Conservation (phyloP, 2,329 filamentous ascomycete species). For the Talaromyces sp. region DNA sequence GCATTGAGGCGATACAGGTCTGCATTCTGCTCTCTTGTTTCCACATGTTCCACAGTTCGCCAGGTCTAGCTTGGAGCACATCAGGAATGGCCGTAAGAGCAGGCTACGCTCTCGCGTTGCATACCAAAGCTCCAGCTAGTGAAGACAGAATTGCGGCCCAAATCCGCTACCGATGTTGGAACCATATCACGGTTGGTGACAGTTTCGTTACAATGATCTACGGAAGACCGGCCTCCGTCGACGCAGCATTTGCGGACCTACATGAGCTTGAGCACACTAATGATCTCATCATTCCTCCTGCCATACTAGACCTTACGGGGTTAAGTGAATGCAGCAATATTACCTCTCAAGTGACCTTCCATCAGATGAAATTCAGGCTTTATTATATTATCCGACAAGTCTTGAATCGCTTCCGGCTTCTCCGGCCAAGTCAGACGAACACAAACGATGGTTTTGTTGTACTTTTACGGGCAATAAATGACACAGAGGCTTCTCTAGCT, state of each 20-base stretch:
- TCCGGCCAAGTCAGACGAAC: constrained; percentile 19
- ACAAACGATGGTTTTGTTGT: constrained; percentile 16
- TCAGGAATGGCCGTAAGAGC: constrained; percentile 22
- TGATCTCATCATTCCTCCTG: neutral
- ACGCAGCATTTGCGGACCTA: constrained; percentile 23
- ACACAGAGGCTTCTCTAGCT: neutral
- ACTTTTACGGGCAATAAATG: constrained; percentile 7
- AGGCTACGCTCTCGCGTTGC: constrained; percentile 21
- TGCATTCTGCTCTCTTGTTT: constrained; percentile 21
- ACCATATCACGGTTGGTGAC: constrained; percentile 28
- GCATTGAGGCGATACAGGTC: constrained; percentile 23
- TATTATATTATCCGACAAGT: constrained; percentile 29
- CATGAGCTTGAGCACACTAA: constrained; percentile 23
- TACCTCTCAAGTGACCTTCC: constrained; percentile 24
- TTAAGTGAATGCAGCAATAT: neutral
- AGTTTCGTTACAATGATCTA: constrained; percentile 31
- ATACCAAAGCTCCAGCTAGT: neutral
- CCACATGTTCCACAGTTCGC: constrained; percentile 22
- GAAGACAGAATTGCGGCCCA: constrained; percentile 21
- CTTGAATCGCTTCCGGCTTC: constrained; percentile 25
- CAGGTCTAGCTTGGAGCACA: constrained; percentile 23
- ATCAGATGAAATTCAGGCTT: constrained; percentile 26
- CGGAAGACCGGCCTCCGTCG: constrained; percentile 28
- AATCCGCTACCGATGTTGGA: constrained; percentile 31
- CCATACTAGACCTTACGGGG: neutral